Evolutionary conservation across 2,329 filamentous ascomycete species (phyloP), one percentile per base, ranked within the genome.

Genomic region (Cadophora gregata): DNA sequence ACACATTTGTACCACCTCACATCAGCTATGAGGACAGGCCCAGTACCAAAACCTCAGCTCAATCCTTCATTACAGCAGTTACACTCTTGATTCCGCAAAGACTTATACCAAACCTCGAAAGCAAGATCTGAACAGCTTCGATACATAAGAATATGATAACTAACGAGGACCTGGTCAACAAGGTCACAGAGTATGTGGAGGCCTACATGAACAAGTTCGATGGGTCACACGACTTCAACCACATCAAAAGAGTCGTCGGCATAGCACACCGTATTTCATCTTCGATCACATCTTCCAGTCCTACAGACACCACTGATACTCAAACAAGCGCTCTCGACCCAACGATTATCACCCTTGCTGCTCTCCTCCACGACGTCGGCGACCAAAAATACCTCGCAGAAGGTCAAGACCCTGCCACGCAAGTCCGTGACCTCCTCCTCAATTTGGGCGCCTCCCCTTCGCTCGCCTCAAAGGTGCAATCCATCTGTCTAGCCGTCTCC

Each of bases 161-260:
- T 8, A 14, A 65, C 14, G 24, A 63, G 31, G 67, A 68, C 6
- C 81, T 91, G 70, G 78, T 86, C 76, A 77, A 79, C 38, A 73
- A 81, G 56, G 85, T 89, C 67, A 87, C 85, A 42, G 78, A 79
- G 55, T 91, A 89, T 76, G 88, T 92, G 62, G 81, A 86, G 74
- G 79, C 82, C 45, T 92, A 90, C 82, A 93, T 93, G 89, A 81
- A 85, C 53, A 82, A 85, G 69, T 64, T 64, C 79, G 93, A 97
- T 80, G 87, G 87, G 65, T 96, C 92, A 1, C 93, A 97, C 81
- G 93, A 97, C 80, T 96, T 92, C 81, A 81, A 85, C 59, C 94
- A 97, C 78, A 92, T 97, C 74, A 82, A 88, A 69, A 90, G 94
- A 63, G 93, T 97, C 36, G 80, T 93, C 27, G 83, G 84, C 25